A percentile compares a stretch with the other conserved stretches of the same genome.
Conservation (phyloP, 1,284 basidiomycete genomes). For the Agaricales sp. region DNA sequence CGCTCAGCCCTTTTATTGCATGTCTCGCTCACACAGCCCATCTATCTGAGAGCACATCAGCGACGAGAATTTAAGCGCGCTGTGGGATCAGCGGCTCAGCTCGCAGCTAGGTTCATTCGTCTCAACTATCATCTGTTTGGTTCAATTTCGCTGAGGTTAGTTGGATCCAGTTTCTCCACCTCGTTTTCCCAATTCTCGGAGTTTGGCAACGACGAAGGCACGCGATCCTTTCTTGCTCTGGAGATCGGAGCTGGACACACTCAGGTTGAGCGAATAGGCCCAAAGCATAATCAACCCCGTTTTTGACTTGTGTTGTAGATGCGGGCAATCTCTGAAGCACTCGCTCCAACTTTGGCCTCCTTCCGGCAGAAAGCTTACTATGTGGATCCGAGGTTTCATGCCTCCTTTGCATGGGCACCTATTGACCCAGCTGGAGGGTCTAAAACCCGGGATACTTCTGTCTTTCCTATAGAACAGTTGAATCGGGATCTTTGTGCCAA, state of each 20-base stretch:
- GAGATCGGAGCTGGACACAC: constrained; percentile 71
- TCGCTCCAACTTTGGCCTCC: constrained; percentile 41
- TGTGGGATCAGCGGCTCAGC: constrained; percentile 21
- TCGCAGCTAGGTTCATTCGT: constrained; percentile 10
- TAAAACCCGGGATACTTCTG: constrained; percentile 12
- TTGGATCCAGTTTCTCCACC: constrained; percentile 43
- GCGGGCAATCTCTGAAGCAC: constrained; percentile 33
- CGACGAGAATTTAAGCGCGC: constrained; percentile 54
- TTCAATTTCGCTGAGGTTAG: not conserved
- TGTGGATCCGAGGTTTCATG: constrained; percentile 63
- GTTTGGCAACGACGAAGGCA: constrained; percentile 70
- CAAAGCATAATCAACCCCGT: constrained; percentile 8
- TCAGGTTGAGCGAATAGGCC: constrained; percentile 32
- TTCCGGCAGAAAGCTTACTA: constrained; percentile 71
- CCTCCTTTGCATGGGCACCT: constrained; percentile 71
- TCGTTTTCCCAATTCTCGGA: constrained; percentile 65
- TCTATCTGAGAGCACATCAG: constrained; percentile 71
- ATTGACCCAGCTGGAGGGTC: constrained; percentile 22
- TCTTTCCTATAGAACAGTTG: constrained; percentile 38
- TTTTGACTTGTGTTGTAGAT: constrained; percentile 35
- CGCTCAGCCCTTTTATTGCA: constrained; percentile 35
- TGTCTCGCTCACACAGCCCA: constrained; percentile 65
- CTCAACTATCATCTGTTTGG: not conserved
- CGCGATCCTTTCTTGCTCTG: constrained; percentile 61
- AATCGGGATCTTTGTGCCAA: constrained; percentile 31